Conservation (phyloP, 257 asterid species). For the Solanum phureja region DNA sequence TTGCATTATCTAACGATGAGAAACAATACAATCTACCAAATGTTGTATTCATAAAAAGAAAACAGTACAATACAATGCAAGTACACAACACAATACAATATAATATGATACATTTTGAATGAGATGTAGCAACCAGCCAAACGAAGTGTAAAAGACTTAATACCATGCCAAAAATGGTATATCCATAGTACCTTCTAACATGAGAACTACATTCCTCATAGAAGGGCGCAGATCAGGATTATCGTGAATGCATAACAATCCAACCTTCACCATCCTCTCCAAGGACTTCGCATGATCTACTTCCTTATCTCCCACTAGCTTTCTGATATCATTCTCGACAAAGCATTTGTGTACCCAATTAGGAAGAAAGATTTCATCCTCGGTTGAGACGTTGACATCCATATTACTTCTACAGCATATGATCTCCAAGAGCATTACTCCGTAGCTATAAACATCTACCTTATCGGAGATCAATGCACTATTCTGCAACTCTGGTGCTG, state of each 20-base stretch:
- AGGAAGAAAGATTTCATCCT: slow-evolving; percentile 5
- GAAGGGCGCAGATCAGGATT: slow-evolving; percentile 13
- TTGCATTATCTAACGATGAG: background rate
- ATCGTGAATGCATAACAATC: slow-evolving; percentile 14
- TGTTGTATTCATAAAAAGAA: background rate
- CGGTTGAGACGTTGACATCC: background rate
- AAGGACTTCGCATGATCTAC: background rate
- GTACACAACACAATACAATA: background rate
- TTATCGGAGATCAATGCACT: slow-evolving; percentile 1
- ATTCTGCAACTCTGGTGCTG: slow-evolving; percentile 15
- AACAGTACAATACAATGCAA: background rate
- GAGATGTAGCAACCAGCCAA: background rate
- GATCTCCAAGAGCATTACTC: slow-evolving; percentile 15
- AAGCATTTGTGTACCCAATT: slow-evolving; percentile 8
- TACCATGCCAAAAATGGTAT: slow-evolving; percentile 4
- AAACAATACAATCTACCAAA: background rate
- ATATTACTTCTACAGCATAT: slow-evolving; percentile 9
- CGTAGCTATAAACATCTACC: slow-evolving; percentile 21
- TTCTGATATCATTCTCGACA: background rate
- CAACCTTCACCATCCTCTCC: slow-evolving; percentile 17
- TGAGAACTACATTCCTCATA: slow-evolving; percentile 13
- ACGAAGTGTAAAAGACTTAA: background rate
- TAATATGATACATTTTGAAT: background rate
- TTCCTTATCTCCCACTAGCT: slow-evolving; percentile 10
- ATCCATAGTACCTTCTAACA: slow-evolving; percentile 19